Percentiles rank a stretch among this genome's conserved stretches.
phyloP scores from a whole-genome alignment of 768 basidiomycete species.

The Brasilioporus rufonigricans region DNA sequence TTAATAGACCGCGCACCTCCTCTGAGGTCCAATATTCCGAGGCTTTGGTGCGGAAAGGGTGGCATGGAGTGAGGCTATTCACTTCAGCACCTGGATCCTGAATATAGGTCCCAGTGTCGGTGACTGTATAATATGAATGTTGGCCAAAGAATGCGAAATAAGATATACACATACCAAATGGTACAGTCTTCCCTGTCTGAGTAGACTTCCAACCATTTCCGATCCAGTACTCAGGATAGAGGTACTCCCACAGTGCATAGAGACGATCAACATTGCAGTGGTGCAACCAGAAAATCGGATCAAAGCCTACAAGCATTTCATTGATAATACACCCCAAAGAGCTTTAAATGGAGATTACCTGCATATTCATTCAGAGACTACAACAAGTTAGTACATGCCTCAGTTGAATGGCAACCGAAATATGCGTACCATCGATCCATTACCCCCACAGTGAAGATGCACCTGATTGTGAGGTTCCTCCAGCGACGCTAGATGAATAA shows the following conservation, averaged over 20 bases:
- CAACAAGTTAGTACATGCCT: not conserved
- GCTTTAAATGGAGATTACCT: not conserved
- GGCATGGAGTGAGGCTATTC: not conserved
- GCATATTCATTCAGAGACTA: constrained; percentile 21
- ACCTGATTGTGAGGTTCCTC: constrained; percentile 22
- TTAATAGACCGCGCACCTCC: constrained; percentile 1
- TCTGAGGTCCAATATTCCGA: constrained; percentile 18
- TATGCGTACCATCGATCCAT: constrained; percentile 16
- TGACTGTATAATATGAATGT: not conserved
- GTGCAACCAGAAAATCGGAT: constrained; percentile 21
- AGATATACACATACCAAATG: constrained; percentile 9
- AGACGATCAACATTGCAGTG: constrained; percentile 20
- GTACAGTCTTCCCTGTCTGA: not conserved
- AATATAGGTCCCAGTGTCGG: not conserved
- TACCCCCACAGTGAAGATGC: constrained; percentile 16
- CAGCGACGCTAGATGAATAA: constrained; percentile 5
- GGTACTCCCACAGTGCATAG: constrained; percentile 22
- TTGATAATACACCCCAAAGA: not conserved
- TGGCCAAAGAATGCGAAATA: not conserved
- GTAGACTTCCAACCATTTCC: constrained; percentile 9
- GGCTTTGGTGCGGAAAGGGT: constrained; percentile 12
- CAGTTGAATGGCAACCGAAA: not conserved
- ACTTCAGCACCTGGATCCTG: not conserved
- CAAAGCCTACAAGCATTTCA: constrained; percentile 3
- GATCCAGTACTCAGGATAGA: constrained; percentile 19